These are phyloP conservation scores for Narthecium ossifragum DNA, from an alignment of 106 monocot species.

Conservation along the genomic window DNA sequence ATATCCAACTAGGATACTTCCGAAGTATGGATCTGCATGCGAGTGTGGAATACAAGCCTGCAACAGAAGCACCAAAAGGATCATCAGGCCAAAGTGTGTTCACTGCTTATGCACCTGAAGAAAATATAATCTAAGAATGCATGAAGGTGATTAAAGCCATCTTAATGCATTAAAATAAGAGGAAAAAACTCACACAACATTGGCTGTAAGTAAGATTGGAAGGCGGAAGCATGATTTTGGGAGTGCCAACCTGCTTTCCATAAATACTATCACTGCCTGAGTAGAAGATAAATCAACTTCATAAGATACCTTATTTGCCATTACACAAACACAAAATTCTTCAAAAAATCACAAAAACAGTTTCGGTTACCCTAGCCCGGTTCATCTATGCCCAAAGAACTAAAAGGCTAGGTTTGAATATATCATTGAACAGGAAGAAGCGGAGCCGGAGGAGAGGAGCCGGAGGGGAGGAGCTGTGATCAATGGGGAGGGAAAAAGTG, in stretches of 20 bases:
- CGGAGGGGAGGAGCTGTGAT: too few relatives aligned
- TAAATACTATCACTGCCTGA: slow-evolving; percentile 21
- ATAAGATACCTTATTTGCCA: too few relatives aligned
- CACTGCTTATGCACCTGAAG: too few relatives aligned
- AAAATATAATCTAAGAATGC: not conserved
- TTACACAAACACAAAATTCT: too few relatives aligned
- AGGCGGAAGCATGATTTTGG: slow-evolving; percentile 2
- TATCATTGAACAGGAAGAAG: too few relatives aligned
- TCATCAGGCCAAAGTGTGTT: too few relatives aligned
- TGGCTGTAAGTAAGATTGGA: slow-evolving; percentile 24
- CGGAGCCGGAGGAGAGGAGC: too few relatives aligned
- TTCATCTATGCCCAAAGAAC: too few relatives aligned
- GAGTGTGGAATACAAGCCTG: slow-evolving; percentile 46
- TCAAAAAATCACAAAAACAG: not conserved
- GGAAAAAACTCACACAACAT: slow-evolving; percentile 38
- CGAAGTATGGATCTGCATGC: slow-evolving; percentile 31
- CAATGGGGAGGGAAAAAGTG: too few relatives aligned
- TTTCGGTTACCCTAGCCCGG: too few relatives aligned
- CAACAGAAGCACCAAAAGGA: too few relatives aligned
- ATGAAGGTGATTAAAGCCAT: not conserved
- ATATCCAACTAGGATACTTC: slow-evolving; percentile 20
- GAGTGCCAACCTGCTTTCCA: slow-evolving; percentile 10
- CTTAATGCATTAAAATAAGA: not conserved
- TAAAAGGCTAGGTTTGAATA: too few relatives aligned
- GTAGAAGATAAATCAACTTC: slow-evolving; percentile 8